Conservation (phyloP, 2,329 filamentous ascomycete genomes). For the Clonostachys solani region DNA sequence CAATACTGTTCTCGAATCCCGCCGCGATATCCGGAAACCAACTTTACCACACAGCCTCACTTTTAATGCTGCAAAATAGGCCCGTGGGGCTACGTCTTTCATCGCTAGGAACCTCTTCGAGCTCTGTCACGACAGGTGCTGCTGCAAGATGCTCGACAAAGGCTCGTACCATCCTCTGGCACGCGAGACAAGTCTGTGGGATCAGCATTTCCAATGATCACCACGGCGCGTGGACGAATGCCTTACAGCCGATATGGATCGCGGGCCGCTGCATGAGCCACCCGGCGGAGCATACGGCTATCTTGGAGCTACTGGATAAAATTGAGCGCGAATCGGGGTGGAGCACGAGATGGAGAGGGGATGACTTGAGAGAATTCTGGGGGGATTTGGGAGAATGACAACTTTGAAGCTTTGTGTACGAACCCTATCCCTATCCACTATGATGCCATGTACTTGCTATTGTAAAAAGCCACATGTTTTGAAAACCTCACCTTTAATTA, state of each 20-base stretch:
- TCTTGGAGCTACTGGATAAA: constrained; percentile 30
- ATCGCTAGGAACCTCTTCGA: constrained; percentile 10
- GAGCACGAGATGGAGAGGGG: constrained; percentile 1
- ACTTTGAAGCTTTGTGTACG: too few species aligned
- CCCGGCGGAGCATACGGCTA: constrained; percentile 28
- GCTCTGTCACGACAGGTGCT: background rate
- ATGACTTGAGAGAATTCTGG: constrained; percentile 2
- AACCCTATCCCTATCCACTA: too few species aligned
- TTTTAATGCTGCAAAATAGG: constrained; percentile 44
- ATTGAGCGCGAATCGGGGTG: constrained; percentile 2
- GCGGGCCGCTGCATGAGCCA: constrained; percentile 48
- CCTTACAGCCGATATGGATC: constrained; percentile 49
- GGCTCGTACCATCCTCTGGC: constrained; percentile 36
- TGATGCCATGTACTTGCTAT: too few species aligned
- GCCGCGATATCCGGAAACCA: constrained; percentile 51
- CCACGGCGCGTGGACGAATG: constrained; percentile 48
- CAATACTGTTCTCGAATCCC: constrained; percentile 44
- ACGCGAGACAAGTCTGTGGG: constrained; percentile 45
- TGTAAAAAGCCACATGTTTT: too few species aligned
- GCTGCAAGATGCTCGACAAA: constrained; percentile 8
- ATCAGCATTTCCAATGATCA: constrained; percentile 49
- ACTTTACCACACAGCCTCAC: constrained; percentile 46
- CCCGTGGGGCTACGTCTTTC: constrained; percentile 31
- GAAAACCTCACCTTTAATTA: too few species aligned
- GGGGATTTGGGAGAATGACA: background rate